Evolutionary conservation across 495 filamentous ascomycete species (phyloP).

Genomic region (Penicillium mononematosum): DNA sequence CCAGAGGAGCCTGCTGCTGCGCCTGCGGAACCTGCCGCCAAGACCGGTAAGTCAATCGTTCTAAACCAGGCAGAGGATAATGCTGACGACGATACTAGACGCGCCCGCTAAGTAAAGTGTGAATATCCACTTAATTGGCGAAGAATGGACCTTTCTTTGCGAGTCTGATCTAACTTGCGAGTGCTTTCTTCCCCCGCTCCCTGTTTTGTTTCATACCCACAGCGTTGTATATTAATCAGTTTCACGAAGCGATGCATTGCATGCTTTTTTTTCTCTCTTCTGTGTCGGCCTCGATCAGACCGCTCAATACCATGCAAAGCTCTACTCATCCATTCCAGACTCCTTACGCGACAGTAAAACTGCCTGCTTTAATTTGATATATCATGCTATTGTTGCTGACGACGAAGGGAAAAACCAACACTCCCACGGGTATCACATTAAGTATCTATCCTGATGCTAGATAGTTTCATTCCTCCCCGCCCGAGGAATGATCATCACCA

Average conservation of each 20-base stretch:
- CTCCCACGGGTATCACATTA: constrained; percentile 28
- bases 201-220: constrained; percentile 7
- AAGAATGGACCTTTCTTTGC: not conserved
- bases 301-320: constrained; percentile 4
- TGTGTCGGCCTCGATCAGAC: not conserved
- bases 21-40: constrained; percentile 16
- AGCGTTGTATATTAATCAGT: constrained; percentile 6
- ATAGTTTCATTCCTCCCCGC: constrained; percentile 15
- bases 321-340: not conserved
- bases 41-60: constrained; percentile 19
- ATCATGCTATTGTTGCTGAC: not conserved
- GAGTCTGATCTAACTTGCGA: not conserved
- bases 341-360: not conserved
- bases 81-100: not conserved
- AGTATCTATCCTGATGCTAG: not conserved
- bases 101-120: constrained; percentile 4
- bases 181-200: constrained; percentile 4
- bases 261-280: not conserved
- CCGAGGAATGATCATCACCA: constrained; percentile 22
- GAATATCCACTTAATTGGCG: not conserved
- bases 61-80: not conserved
- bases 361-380: not conserved
- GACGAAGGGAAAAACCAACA: not conserved
- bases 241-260: constrained; percentile 1
- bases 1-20: constrained; percentile 11